These are phyloP conservation scores for Cruciata laevipes DNA, from an alignment of 257 asterid species.

Conservation along the genomic window DNA sequence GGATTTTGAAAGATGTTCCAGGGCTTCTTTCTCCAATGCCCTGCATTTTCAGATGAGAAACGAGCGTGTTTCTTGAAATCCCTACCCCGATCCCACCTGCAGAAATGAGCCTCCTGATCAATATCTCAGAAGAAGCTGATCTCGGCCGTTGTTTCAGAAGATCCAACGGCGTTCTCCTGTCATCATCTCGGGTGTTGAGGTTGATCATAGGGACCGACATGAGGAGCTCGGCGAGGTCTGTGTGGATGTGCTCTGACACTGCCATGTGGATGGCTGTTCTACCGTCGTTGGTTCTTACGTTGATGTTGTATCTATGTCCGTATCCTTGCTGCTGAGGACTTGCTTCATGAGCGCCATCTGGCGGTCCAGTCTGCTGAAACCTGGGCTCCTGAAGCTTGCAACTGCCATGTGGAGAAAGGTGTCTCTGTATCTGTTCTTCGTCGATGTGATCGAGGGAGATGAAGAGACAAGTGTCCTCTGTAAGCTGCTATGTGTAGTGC, in stretches of 20 bases:
- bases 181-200: slow-evolving; percentile 47
- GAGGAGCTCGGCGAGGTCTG: slow-evolving; percentile 68
- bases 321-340: slow-evolving; percentile 27
- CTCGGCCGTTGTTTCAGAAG: slow-evolving; percentile 55
- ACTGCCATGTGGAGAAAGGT: slow-evolving; percentile 87
- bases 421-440: slow-evolving; percentile 53
- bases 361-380: slow-evolving; percentile 58
- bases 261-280: slow-evolving; percentile 87
- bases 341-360: slow-evolving; percentile 56
- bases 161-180: slow-evolving; percentile 70
- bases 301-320: slow-evolving; percentile 44
- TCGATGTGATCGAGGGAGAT: slow-evolving; percentile 33
- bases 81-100: slow-evolving; percentile 66
- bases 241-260: slow-evolving; percentile 46
- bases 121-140: slow-evolving; percentile 58
- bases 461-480: slow-evolving; percentile 47
- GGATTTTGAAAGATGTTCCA: slow-evolving; percentile 69
- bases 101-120: slow-evolving; percentile 60
- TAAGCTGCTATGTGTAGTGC: slow-evolving; percentile 74
- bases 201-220: slow-evolving; percentile 49
- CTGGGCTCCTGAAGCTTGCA: slow-evolving; percentile 64
- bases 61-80: slow-evolving; percentile 34
- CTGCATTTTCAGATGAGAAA: slow-evolving; percentile 49
- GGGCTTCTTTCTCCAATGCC: slow-evolving; percentile 73
- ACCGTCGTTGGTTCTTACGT: slow-evolving; percentile 57